phyloP scores from a whole-genome alignment of 73 alveolate genomes.

The Strombidium stylifer region DNA sequence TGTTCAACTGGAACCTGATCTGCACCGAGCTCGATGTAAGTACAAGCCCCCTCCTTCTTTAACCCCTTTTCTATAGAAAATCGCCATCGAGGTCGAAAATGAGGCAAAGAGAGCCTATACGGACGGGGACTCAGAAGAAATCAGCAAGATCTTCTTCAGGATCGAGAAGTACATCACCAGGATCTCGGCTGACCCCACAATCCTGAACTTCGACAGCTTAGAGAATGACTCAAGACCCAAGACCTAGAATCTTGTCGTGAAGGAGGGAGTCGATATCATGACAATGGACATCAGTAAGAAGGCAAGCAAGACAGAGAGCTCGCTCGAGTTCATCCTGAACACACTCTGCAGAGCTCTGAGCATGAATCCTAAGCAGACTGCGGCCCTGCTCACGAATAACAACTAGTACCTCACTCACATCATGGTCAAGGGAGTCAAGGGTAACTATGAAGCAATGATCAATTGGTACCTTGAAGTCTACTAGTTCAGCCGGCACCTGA shows the following conservation, averaged over 20 bases:
- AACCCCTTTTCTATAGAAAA: conserved; percentile 16
- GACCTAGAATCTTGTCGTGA: conserved; percentile 39
- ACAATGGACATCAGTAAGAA: conserved; percentile 56
- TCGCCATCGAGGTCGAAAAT: conserved; percentile 47
- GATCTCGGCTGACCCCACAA: conserved; percentile 15
- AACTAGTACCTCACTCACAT: conserved; percentile 80
- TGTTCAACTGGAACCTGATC: conserved; percentile 77
- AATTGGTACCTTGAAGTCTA: conserved; percentile 75
- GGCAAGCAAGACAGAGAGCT: conserved; percentile 48
- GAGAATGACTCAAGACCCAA: background rate
- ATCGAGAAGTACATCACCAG: background rate
- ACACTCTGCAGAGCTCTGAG: conserved; percentile 58
- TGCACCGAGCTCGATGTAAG: conserved; percentile 42
- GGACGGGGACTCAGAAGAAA: background rate
- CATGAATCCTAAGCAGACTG: conserved; percentile 75
- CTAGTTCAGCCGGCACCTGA: conserved; percentile 42
- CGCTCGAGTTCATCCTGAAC: conserved; percentile 57
- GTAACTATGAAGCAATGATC: conserved; percentile 76
- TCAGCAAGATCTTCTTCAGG: background rate
- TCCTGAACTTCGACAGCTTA: conserved; percentile 15
- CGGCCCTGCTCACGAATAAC: conserved; percentile 78
- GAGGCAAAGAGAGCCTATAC: conserved; percentile 67
- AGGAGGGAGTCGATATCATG: conserved; percentile 63
- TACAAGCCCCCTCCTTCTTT: background rate
- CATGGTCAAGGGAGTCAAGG: conserved; percentile 84